Base-by-base conservation (phyloP, 805 yeast species). In the Priceomyces medius region DNA sequence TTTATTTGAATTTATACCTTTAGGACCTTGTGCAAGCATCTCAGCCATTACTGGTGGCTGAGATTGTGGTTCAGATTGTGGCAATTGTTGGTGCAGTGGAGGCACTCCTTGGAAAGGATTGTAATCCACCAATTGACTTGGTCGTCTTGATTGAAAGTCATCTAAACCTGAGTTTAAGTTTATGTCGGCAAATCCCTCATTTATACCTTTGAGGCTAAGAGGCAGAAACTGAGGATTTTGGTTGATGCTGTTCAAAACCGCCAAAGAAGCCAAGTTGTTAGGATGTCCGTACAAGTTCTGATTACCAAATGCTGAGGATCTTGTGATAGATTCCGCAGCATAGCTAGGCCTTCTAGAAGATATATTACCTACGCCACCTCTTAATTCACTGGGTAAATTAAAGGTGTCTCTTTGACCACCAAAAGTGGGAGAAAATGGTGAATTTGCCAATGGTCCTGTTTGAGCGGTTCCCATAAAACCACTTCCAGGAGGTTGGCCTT, bases 341-440 rank as follows among this genome's bases (percentile, higher is more conserved):
- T 80, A 84, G 40, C 84, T 77, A 10, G 90, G 88, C 61, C 93
- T 74, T 61, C 93, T 73, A 8, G 85, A 77, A 18, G 77, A 74
- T 32, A 81, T 79, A 42, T 68, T 79, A 20, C 79, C 78, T 2
- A 81, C 64, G 0, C 86, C 86, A 33, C 86, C 85, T 57, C 80
- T 85, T 28, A 81, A 65, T 49, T 81, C 85, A 4, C 66, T 42
- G 0, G 87, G 86, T 38, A 81, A 61, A 45, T 60, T 64, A 56
- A 77, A 76, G 31, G 68, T 40, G 47, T 70, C 70, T 14, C 17
- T 14, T 16, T 20, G 37, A 13, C 39, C 35, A 35, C 19, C 37
- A 20, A 34, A 35, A 3, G 20, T 36, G 10, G 43, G 39, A n/a
- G 43, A 29, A 40, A 40, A 40, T 21, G 34, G 36, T 2, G 39